Conservation (phyloP, 1,139 yeast species). For the Sugiyamaella neomexicana region DNA sequence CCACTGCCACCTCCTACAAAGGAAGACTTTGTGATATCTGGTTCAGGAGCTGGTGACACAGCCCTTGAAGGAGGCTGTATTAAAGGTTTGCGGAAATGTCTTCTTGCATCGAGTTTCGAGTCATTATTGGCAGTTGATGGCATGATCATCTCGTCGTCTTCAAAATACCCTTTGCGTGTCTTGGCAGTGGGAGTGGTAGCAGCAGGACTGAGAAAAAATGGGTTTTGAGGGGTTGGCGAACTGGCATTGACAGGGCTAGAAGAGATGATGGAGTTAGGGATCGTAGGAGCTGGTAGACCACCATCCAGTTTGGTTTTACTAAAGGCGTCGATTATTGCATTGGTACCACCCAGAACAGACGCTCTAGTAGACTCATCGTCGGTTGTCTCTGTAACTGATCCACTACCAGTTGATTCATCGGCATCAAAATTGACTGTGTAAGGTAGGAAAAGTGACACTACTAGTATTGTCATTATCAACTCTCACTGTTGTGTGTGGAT, state of each 20-base stretch:
- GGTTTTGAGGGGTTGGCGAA: neutral
- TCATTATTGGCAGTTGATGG: constrained; percentile 9
- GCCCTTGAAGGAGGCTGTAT: constrained; percentile 31
- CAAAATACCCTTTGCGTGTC: constrained; percentile 2
- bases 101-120: constrained; percentile 1
- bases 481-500: too few species aligned
- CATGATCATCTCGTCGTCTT: constrained; percentile 15
- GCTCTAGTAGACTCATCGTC: neutral
- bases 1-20: neutral
- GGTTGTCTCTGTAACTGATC: neutral
- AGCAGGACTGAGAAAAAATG: neutral
- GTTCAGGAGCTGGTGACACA: constrained; percentile 28
- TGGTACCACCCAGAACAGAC: neutral
- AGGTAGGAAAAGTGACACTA: constrained; percentile 53
- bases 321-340: neutral
- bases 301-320: neutral
- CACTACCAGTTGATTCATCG: constrained; percentile 28
- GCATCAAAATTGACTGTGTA: constrained; percentile 71
- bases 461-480: constrained; percentile 34
- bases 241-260: neutral
- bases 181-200: constrained; percentile 3
- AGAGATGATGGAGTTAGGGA: neutral
- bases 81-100: constrained; percentile 11
- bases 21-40: neutral
- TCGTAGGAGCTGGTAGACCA: neutral